Conservation (phyloP, 2,329 filamentous ascomycete genomes). For the Geosmithia morbida region DNA sequence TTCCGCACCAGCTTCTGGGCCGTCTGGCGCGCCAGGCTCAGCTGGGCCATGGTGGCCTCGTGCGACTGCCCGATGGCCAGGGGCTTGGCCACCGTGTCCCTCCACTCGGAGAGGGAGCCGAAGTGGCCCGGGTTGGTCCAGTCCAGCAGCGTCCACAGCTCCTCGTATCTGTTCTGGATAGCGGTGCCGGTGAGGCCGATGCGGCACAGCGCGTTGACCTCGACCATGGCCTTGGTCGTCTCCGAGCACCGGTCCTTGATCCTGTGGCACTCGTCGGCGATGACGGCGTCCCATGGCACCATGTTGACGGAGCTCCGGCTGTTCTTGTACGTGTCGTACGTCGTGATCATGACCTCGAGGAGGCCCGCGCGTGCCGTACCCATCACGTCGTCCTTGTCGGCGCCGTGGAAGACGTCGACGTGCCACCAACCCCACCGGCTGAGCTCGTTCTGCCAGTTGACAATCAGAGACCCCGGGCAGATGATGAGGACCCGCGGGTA, state of each 20-base stretch:
- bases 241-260: constrained; percentile 71
- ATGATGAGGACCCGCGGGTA: constrained; percentile 69
- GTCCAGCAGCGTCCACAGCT: constrained; percentile 89
- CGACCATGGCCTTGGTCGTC: constrained; percentile 74
- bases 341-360: constrained; percentile 85
- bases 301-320: constrained; percentile 62
- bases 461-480: constrained; percentile 75
- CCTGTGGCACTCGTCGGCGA: constrained; percentile 86
- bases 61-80: constrained; percentile 83
- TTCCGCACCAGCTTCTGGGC: constrained; percentile 78
- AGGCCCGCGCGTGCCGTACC: constrained; percentile 60
- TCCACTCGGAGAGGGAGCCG: constrained; percentile 58
- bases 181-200: constrained; percentile 91
- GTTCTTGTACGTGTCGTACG: constrained; percentile 81
- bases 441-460: constrained; percentile 84
- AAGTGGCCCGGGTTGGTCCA: constrained; percentile 82
- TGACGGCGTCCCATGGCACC: constrained; percentile 82
- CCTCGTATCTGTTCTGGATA: constrained; percentile 96
- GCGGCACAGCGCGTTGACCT: constrained; percentile 80
- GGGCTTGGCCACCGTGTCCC: constrained; percentile 60
- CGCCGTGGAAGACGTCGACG: constrained; percentile 66
- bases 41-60: constrained; percentile 70
- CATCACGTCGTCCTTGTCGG: constrained; percentile 51
- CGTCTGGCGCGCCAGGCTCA: constrained; percentile 67
- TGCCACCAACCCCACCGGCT: constrained; percentile 94